Conservation (phyloP, 441 rosid species). For the Corymbia calophylla region DNA sequence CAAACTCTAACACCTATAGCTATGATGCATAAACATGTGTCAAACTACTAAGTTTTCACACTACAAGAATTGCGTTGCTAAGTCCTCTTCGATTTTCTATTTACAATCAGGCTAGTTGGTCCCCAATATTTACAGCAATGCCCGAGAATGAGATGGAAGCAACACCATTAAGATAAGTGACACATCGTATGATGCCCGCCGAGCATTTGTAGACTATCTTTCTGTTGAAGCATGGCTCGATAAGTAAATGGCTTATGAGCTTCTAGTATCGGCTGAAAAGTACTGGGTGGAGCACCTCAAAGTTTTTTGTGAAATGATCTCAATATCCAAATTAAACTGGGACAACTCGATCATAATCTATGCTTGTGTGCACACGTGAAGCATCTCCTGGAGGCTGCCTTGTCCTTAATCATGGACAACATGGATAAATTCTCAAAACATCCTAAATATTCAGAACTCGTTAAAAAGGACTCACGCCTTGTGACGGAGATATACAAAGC, state of each 20-base stretch:
- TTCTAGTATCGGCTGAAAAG: conserved; percentile 70
- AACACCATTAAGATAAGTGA: conserved; percentile 39
- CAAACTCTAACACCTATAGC: too few species aligned
- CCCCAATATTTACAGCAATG: too few species aligned
- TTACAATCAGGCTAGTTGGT: too few species aligned
- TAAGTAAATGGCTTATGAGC: conserved; percentile 72
- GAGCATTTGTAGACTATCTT: conserved; percentile 56
- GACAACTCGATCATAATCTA: conserved; percentile 64
- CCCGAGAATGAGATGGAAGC: too few species aligned
- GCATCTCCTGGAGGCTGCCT: conserved; percentile 47
- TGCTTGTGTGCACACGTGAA: conserved; percentile 72
- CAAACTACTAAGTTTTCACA: too few species aligned
- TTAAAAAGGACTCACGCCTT: conserved; percentile 66
- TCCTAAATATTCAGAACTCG: conserved; percentile 63
- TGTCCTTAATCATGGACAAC: conserved; percentile 54
- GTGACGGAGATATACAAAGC: conserved; percentile 70
- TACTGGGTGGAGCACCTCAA: conserved; percentile 74
- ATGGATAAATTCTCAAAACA: conserved; percentile 59
- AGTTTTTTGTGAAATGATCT: conserved; percentile 56
- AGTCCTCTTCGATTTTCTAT: too few species aligned
- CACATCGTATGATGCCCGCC: conserved; percentile 63
- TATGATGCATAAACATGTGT: too few species aligned
- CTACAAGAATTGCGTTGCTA: too few species aligned
- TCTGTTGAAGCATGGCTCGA: conserved; percentile 75
- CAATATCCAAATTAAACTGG: conserved; percentile 63